Evolutionary conservation across 78 protist genomes (phyloP).

Genomic region (Pelomyxa schiedti): DNA sequence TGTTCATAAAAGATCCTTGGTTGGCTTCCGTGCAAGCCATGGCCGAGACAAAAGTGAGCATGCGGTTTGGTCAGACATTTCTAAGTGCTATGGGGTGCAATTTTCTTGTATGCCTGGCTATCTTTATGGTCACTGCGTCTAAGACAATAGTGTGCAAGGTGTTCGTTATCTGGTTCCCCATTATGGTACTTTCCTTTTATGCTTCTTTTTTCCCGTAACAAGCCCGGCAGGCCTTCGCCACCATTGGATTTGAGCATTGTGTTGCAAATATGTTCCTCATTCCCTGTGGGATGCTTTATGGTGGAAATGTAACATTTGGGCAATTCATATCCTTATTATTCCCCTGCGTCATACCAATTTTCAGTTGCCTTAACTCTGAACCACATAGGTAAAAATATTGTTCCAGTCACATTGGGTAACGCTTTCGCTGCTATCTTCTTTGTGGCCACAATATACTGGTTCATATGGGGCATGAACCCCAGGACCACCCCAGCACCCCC

Average conservation of each 20-base stretch:
- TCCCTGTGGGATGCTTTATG: conserved; percentile 6
- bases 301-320: background rate
- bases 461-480: too few species aligned
- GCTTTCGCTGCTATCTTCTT: background rate
- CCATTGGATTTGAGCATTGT: conserved; percentile 14
- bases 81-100: background rate
- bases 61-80: background rate
- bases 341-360: background rate
- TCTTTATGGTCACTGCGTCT: background rate
- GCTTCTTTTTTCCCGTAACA: too few species aligned
- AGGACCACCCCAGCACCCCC: too few species aligned
- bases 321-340: background rate
- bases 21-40: background rate
- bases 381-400: background rate
- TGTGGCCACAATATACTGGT: background rate
- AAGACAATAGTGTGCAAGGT: background rate
- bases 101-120: background rate
- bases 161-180: background rate
- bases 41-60: background rate
- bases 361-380: too few species aligned
- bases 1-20: background rate
- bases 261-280: conserved; percentile 17
- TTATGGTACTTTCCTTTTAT: too few species aligned
- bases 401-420: background rate
- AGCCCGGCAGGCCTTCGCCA: background rate